Evolutionary conservation across 306 rosid species (phyloP), one percentile per base, ranked within the genome.

Genomic region (Malus sieversii): DNA sequence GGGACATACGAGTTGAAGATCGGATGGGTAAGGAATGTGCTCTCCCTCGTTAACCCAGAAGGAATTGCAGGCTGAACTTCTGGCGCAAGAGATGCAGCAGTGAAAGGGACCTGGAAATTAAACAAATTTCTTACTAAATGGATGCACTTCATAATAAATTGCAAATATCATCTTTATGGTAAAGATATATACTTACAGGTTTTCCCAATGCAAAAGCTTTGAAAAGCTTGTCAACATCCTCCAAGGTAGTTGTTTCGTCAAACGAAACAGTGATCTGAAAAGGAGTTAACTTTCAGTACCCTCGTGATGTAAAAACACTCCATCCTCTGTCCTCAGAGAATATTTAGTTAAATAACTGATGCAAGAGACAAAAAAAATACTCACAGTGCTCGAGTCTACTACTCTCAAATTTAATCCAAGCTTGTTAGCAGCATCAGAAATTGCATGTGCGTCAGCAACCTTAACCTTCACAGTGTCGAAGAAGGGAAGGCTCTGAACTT

Each of bases 181-280:
- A 72, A 79, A 66, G 33, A 64, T 35, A 57, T 16, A 53, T 22
- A 77, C 92, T 83, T 70, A 90, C 95, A 33, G 88, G 76, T 82
- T 87, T 90, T 71, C 90, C 86, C 68, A 78, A 83, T 53, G 96
- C 84, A 59, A 96, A 96, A 61, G 92, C 96, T 81, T 90, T 85
- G 87, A 90, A 88, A 60, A 96, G 98, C 40, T 88, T 76, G 76
- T 96, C 99, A 73, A 96, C 96, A 82, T 96, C 99, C 84, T 90
- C 97, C 78, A 96, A 85, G 72, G 96, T 90, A 40, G 96, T 92
- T 38, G 99, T 96, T 90, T 96, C 99, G 69, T 96, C 99, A 72
- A 96, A 92, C 20, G 99, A 84, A 75, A 51, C 91, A 61, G 99
- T 96, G 85, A 92, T 84, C 99, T 96, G 91, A 67, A 89, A 51